Evolutionary conservation across 495 filamentous ascomycete genomes (phyloP).

Genomic region (Penicillium samsonianum): DNA sequence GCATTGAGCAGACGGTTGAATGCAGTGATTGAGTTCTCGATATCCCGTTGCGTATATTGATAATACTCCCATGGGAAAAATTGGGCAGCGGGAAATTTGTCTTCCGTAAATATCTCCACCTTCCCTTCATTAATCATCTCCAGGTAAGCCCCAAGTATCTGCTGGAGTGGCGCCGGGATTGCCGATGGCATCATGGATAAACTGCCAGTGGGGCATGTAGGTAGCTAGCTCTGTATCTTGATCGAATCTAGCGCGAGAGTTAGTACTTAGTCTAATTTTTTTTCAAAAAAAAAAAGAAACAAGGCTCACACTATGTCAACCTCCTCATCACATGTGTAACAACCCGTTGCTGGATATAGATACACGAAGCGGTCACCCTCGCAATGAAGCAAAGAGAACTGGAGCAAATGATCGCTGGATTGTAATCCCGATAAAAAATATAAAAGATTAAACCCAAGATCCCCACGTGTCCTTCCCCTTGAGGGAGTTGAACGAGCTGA

Average conservation of each 20-base stretch:
- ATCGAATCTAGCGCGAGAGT: conserved; percentile 19
- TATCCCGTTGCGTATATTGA: conserved; percentile 12
- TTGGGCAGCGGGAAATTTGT: neutral
- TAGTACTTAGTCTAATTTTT: too few species aligned
- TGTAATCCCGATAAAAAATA: conserved; percentile 10
- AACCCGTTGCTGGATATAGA: conserved; percentile 9
- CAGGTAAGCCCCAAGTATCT: conserved; percentile 11
- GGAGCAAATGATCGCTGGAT: conserved; percentile 4
- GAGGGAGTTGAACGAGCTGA: conserved; percentile 8
- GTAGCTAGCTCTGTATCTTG: conserved; percentile 18
- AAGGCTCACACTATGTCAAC: conserved; percentile 17
- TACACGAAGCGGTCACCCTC: conserved; percentile 14
- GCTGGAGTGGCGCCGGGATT: conserved; percentile 11
- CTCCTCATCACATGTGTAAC: conserved; percentile 15
- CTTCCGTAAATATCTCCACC: conserved; percentile 8
- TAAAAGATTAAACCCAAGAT: conserved; percentile 16
- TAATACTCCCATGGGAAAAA: conserved; percentile 14
- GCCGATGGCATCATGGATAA: neutral
- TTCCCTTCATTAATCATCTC: conserved; percentile 18
- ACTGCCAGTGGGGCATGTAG: conserved; percentile 12
- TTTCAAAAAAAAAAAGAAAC: too few species aligned
- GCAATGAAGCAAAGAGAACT: conserved; percentile 4
- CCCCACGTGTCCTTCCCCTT: neutral
- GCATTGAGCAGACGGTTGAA: conserved; percentile 19
- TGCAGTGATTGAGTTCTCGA: conserved; percentile 13